Percentiles rank a stretch among this genome's conserved stretches.
These are phyloP conservation scores for Tagetes patula DNA, from an alignment of 129 eudicot species.

Conservation along the genomic window DNA sequence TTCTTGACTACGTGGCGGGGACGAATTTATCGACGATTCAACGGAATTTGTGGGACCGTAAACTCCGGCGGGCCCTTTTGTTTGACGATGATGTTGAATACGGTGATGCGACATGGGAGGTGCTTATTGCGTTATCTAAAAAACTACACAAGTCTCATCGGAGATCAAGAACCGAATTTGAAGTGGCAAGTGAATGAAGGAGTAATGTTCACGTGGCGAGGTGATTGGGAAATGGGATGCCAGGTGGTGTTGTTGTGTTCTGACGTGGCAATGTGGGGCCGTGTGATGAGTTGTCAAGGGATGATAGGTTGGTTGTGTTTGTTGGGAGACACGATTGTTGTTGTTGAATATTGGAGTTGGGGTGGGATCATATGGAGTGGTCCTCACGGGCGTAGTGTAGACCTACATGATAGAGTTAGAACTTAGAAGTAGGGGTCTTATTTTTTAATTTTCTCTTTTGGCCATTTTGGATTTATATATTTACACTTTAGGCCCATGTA, in stretches of 20 bases:
- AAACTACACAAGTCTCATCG: slow-evolving; percentile 54
- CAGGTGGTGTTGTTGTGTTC: slow-evolving; percentile 16
- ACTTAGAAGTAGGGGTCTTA: background rate
- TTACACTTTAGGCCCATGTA: slow-evolving; percentile 24
- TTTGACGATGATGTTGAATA: slow-evolving; percentile 46
- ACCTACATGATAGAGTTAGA: slow-evolving; percentile 19
- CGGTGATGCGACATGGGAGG: slow-evolving; percentile 93
- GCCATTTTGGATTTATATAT: slow-evolving; percentile 10
- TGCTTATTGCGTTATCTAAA: slow-evolving; percentile 45
- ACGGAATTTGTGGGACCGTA: slow-evolving; percentile 59
- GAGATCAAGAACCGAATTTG: slow-evolving; percentile 33
- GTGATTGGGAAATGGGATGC: slow-evolving; percentile 12
- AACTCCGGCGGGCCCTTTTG: slow-evolving; percentile 56
- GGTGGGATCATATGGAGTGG: slow-evolving; percentile 29
- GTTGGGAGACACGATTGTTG: background rate
- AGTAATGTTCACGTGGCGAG: slow-evolving; percentile 31
- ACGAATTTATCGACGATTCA: slow-evolving; percentile 69
- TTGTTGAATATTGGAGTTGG: background rate
- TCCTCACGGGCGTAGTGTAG: slow-evolving; percentile 35
- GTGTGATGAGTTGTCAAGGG: slow-evolving; percentile 21
- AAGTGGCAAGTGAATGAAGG: slow-evolving; percentile 26
- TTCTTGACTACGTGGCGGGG: slow-evolving; percentile 67
- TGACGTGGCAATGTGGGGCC: slow-evolving; percentile 24
- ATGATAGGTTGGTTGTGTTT: slow-evolving; percentile 9
- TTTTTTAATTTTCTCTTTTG: background rate